These are phyloP conservation scores for Scopulariopsis brevicaulis DNA, from an alignment of 2,329 filamentous ascomycete genomes.

Conservation along the genomic window DNA sequence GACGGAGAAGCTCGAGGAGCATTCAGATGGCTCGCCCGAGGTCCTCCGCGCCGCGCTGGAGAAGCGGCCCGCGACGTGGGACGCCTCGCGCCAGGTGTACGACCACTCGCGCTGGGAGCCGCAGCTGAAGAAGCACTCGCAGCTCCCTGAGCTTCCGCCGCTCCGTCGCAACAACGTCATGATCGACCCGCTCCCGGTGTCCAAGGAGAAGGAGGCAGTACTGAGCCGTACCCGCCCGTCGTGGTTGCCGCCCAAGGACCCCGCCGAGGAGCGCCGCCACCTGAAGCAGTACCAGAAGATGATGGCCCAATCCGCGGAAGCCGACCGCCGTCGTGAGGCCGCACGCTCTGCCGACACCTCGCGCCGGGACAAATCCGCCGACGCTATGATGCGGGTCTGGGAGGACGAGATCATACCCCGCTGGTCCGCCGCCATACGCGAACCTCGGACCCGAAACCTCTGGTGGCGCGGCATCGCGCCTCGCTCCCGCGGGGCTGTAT, in stretches of 20 bases:
- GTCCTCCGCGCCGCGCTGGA: conserved; percentile 8
- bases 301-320: conserved; percentile 55
- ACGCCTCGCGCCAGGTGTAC: conserved; percentile 7
- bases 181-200: conserved; percentile 74
- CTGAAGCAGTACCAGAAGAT: conserved; percentile 76
- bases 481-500: conserved; percentile 56
- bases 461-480: conserved; percentile 77
- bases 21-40: conserved; percentile 50
- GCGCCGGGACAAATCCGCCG: conserved; percentile 41
- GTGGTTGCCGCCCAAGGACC: conserved; percentile 79
- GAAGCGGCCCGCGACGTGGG: conserved; percentile 9
- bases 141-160: conserved; percentile 59
- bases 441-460: conserved; percentile 60
- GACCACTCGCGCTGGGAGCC: conserved; percentile 9
- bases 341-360: conserved; percentile 37
- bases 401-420: conserved; percentile 66
- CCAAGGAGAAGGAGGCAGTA: conserved; percentile 78
- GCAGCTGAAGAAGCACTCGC: conserved; percentile 16
- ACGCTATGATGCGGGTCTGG: conserved; percentile 53
- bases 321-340: conserved; percentile 47
- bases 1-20: conserved; percentile 71
- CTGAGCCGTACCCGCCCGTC: conserved; percentile 70
- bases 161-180: conserved; percentile 66
- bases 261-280: conserved; percentile 82
- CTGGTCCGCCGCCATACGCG: conserved; percentile 59